Conservation (phyloP, 1,284 basidiomycete genomes). For the Entoloma clypeatum region DNA sequence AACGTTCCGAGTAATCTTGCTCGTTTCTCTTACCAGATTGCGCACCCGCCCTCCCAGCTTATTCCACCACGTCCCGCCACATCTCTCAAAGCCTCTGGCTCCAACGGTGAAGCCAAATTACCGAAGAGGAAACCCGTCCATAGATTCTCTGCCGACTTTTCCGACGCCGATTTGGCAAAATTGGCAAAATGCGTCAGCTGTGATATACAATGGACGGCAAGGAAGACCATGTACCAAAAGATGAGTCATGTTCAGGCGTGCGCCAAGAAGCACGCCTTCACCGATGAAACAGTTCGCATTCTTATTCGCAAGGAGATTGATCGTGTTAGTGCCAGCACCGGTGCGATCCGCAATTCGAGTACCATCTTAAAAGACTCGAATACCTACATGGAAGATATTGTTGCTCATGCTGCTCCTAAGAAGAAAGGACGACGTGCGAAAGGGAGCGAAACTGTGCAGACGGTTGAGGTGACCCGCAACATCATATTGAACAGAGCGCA, state of each 20-base stretch:
- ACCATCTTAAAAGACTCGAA: conserved; percentile 16
- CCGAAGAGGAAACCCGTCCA: conserved; percentile 20
- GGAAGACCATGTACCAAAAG: conserved; percentile 61
- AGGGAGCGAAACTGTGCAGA: conserved; percentile 44
- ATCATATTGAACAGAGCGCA: conserved; percentile 54
- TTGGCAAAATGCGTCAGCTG: conserved; percentile 64
- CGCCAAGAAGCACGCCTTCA: conserved; percentile 54
- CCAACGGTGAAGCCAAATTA: conserved; percentile 2
- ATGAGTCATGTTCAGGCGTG: conserved; percentile 63
- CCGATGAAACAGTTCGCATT: conserved; percentile 49
- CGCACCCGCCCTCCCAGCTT: conserved; percentile 7
- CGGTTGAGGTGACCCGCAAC: conserved; percentile 43
- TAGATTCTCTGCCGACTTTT: conserved; percentile 34
- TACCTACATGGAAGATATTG: conserved; percentile 55
- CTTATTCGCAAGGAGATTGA: conserved; percentile 50
- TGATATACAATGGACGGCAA: conserved; percentile 59
- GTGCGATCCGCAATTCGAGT: conserved; percentile 27
- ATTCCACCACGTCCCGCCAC: conserved; percentile 10
- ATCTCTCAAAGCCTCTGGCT: conserved; percentile 10
- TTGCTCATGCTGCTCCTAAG: conserved; percentile 42
- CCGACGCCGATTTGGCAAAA: conserved; percentile 42
- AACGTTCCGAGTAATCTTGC: conserved; percentile 27
- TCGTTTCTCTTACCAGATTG: conserved; percentile 31
- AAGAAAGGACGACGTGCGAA: conserved; percentile 42
- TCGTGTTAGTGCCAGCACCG: conserved; percentile 8